Base-by-base conservation (phyloP, 805 yeast genomes). In the Sugiyamaella mastotermitis region DNA sequence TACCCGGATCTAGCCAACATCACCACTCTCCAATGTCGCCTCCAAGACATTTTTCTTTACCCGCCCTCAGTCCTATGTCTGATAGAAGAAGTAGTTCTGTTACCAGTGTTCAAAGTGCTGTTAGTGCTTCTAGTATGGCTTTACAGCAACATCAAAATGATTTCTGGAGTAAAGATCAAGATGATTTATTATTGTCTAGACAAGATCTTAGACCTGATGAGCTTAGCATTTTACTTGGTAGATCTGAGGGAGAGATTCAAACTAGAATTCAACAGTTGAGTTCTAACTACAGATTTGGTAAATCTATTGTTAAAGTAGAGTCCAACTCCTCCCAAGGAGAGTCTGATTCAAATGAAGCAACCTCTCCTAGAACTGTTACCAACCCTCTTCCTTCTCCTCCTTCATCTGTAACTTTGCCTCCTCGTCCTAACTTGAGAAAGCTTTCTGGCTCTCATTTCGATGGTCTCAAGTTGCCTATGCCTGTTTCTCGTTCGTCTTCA, bases 191-290 rank as follows among this genome's bases (percentile, higher is more conserved):
- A 26, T 50, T 75, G 30, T 69, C 71, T 33, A 66, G 72, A 35
- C 63, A 77, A 47, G 80, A 80, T 39, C 61, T 86, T 28, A 72
- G 81, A 23, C 69, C 81, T 51, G 81, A 80, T 13, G 95, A 86
- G 59, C 63, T 86, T 26, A 71, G 81, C 11, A 78, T 85, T 23
- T 60, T 86, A 37, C 64, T 86, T 30, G 72, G 71, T 41, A 72
- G 85, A 46, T 69, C 92, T 0, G 87, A 82, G 54, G 67, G 67
- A n/a, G 92, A 84, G 49, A 86, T 86, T 30, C 16, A 27, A 18
- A 17, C 25, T 13, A 42, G 52, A 5, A 21, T 34, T n/a, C 7
- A 14, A 17, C 42, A 46, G 31, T 38, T 42, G 10, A 17, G 18
- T 9, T 10, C 9, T 10, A n/a, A n/a, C n/a, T n/a, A n/a, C n/a